phyloP scores from a whole-genome alignment of 2,329 filamentous ascomycete genomes.

The Chrysosporium queenslandicum region DNA sequence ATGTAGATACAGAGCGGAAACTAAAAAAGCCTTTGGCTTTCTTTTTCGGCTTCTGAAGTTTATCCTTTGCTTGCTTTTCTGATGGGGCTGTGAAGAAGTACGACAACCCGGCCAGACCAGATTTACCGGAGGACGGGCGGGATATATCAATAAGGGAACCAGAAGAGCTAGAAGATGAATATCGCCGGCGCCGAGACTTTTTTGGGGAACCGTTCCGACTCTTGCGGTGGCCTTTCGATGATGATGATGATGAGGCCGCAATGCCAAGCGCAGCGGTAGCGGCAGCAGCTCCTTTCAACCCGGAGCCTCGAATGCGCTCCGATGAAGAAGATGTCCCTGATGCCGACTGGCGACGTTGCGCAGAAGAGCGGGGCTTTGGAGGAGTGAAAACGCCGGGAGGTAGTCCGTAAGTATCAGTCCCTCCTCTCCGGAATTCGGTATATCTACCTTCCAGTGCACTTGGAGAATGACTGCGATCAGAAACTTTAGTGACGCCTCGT shows the following conservation, averaged over 20 bases:
- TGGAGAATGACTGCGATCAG: slow-evolving; percentile 25
- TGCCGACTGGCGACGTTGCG: neutral
- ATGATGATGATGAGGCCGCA: slow-evolving; percentile 23
- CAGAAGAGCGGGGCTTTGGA: neutral
- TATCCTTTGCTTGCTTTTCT: slow-evolving; percentile 37
- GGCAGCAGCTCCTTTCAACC: slow-evolving; percentile 24
- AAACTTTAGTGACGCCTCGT: slow-evolving; percentile 30
- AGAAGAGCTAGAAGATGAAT: slow-evolving; percentile 47
- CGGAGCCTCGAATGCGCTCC: neutral
- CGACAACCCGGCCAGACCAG: slow-evolving; percentile 46
- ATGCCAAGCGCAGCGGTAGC: slow-evolving; percentile 32
- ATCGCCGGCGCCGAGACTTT: slow-evolving; percentile 19
- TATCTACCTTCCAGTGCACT: slow-evolving; percentile 21
- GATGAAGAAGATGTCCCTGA: slow-evolving; percentile 9
- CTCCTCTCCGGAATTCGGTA: slow-evolving; percentile 12
- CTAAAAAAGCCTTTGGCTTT: slow-evolving; percentile 44
- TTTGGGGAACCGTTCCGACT: slow-evolving; percentile 31
- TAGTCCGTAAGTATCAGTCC: slow-evolving; percentile 2
- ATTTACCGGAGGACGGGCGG: slow-evolving; percentile 41
- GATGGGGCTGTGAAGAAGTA: slow-evolving; percentile 56
- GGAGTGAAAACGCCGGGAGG: neutral
- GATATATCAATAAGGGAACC: slow-evolving; percentile 59
- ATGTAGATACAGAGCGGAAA: slow-evolving; percentile 42
- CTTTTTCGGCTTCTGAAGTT: slow-evolving; percentile 38
- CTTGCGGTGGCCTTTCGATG: slow-evolving; percentile 20